Conservation (phyloP, 2,329 filamentous ascomycete genomes). For the Cyphellophora europaea region DNA sequence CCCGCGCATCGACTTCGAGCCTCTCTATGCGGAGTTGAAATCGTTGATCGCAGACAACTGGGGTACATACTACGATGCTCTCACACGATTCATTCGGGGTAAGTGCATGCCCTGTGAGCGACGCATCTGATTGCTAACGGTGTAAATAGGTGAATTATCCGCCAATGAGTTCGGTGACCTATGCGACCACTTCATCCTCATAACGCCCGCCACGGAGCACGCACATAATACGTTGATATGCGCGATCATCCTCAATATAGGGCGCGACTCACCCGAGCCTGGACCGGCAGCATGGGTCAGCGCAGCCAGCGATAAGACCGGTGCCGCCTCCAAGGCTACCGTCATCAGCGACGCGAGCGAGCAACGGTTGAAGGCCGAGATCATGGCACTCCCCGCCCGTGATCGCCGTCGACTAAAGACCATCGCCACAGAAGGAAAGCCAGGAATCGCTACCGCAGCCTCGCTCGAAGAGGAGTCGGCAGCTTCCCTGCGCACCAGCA, state of each 20-base stretch:
- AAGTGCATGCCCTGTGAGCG: constrained; percentile 14
- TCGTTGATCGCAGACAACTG: constrained; percentile 50
- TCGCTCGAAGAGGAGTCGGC: constrained; percentile 14
- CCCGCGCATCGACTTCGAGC: constrained; percentile 54
- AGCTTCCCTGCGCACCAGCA: constrained; percentile 17
- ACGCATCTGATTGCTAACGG: not conserved
- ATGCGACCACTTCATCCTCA: constrained; percentile 46
- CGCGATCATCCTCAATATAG: constrained; percentile 49
- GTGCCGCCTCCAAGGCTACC: constrained; percentile 38
- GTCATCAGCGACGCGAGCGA: constrained; percentile 47
- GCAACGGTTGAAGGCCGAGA: constrained; percentile 53
- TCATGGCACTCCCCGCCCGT: constrained; percentile 52
- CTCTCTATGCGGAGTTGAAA: constrained; percentile 53
- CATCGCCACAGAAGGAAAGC: constrained; percentile 6
- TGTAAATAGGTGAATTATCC: constrained; percentile 43
- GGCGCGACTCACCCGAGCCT: constrained; percentile 51
- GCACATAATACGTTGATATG: constrained; percentile 54
- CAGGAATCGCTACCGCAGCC: not conserved
- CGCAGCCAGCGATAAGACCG: constrained; percentile 47
- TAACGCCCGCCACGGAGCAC: constrained; percentile 43
- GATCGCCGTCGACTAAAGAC: constrained; percentile 51
- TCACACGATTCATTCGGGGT: constrained; percentile 50
- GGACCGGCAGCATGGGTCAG: constrained; percentile 54
- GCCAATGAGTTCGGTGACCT: constrained; percentile 51
- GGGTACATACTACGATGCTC: constrained; percentile 50